Evolutionary conservation across 257 asterid genomes (phyloP).

Genomic region (Gardenia jasminoides): DNA sequence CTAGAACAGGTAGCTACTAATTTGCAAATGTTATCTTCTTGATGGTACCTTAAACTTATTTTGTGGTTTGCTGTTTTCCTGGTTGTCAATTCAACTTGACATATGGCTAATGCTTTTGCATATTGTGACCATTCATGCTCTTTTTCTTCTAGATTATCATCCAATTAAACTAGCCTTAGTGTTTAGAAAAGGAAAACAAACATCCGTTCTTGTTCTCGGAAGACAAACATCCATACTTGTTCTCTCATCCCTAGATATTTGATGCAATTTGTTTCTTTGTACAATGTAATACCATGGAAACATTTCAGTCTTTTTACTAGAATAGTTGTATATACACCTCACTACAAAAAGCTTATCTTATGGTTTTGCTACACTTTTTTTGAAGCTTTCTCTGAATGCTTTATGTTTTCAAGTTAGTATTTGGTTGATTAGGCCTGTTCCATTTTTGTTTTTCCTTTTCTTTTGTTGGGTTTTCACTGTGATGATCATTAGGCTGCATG

Average conservation of each 20-base stretch:
- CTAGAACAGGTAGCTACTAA: conserved; percentile 49
- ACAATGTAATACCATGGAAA: no score
- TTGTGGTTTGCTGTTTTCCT: neutral
- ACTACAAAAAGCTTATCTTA: neutral
- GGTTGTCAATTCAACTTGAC: neutral
- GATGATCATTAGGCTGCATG: neutral
- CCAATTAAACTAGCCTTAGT: neutral
- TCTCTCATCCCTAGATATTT: neutral
- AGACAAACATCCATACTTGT: neutral
- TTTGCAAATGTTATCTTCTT: neutral
- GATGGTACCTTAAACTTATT: neutral
- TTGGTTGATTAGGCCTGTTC: neutral
- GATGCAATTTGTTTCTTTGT: neutral
- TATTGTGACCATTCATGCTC: neutral
- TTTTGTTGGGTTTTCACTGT: neutral
- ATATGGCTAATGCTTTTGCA: neutral
- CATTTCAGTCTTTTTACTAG: neutral
- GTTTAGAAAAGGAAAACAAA: neutral
- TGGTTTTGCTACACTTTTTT: neutral
- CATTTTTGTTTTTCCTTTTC: no score
- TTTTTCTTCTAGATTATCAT: neutral
- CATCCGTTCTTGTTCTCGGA: neutral
- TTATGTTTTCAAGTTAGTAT: neutral
- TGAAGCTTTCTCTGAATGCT: neutral
- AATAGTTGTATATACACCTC: neutral